phyloP scores from a whole-genome alignment of 768 basidiomycete genomes.

The Saitozyma sp. region DNA sequence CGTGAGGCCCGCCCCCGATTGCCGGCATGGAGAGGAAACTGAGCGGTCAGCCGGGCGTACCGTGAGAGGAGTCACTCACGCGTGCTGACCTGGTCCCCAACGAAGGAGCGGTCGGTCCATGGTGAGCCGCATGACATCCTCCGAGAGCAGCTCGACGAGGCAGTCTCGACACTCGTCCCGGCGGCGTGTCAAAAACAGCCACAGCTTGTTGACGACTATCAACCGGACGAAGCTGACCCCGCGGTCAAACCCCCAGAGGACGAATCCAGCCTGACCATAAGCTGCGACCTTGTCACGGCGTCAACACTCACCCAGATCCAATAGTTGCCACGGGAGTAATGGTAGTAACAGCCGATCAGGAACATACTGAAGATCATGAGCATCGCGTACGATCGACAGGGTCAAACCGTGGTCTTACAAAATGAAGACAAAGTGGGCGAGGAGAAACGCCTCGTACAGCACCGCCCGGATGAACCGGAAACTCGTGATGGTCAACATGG shows the following conservation, averaged over 20 bases:
- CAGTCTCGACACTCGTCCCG: constrained; percentile 6
- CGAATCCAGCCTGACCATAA: constrained; percentile 36
- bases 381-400: too few relatives aligned
- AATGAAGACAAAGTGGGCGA: constrained; percentile 43
- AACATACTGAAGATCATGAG: constrained; percentile 15
- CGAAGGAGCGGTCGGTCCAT: constrained; percentile 16
- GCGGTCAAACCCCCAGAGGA: constrained; percentile 50
- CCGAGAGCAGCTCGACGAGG: constrained; percentile 25
- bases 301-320: constrained; percentile 37
- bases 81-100: constrained; percentile 35
- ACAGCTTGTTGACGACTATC: constrained; percentile 34
- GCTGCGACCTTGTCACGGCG: not conserved
- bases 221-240: constrained; percentile 40
- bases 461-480: constrained; percentile 34
- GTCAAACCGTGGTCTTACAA: too few relatives aligned
- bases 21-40: constrained; percentile 49
- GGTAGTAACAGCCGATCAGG: constrained; percentile 30
- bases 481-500: constrained; percentile 38
- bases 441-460: constrained; percentile 51
- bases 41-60: constrained; percentile 3
- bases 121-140: constrained; percentile 34
- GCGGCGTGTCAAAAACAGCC: too few relatives aligned
- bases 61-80: constrained; percentile 15
- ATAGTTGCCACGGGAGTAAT: constrained; percentile 30
- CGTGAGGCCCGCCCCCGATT: constrained; percentile 42